Conservation (phyloP, 495 filamentous ascomycete species). For the Aspergillus diversus region DNA sequence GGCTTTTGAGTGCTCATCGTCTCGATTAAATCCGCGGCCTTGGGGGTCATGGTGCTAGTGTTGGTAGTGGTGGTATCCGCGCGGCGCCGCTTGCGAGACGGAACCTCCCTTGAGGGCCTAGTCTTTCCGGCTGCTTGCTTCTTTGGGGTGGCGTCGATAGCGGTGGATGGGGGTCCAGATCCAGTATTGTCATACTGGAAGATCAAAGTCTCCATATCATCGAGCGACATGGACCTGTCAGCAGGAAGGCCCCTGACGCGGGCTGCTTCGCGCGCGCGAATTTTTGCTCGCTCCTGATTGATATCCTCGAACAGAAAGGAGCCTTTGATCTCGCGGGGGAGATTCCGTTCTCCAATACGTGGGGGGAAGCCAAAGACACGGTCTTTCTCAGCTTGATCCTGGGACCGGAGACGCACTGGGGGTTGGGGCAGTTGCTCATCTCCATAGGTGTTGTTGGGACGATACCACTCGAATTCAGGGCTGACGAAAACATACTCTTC, state of each 20-base stretch:
- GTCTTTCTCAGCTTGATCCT: constrained; percentile 36
- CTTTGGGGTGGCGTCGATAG: neutral
- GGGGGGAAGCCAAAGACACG: constrained; percentile 45
- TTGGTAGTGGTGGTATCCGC: constrained; percentile 4
- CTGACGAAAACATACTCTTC: constrained; percentile 40
- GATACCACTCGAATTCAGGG: constrained; percentile 29
- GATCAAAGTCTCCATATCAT: constrained; percentile 24
- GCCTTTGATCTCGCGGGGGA: constrained; percentile 23
- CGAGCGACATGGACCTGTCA: constrained; percentile 20
- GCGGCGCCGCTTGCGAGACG: constrained; percentile 27
- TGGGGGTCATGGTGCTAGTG: neutral
- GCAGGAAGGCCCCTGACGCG: constrained; percentile 20
- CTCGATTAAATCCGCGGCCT: neutral
- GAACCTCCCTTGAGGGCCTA: neutral
- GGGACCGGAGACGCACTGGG: constrained; percentile 34
- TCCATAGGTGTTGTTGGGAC: constrained; percentile 35
- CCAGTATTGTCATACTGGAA: constrained; percentile 15
- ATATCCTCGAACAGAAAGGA: constrained; percentile 27
- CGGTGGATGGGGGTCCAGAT: neutral
- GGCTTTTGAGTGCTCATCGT: constrained; percentile 3
- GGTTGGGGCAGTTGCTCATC: constrained; percentile 36
- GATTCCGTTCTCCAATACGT: constrained; percentile 43
- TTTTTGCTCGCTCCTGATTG: constrained; percentile 23
- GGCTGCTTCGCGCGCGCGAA: constrained; percentile 28
- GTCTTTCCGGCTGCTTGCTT: neutral